Evolutionary conservation across 129 eudicot genomes (phyloP), one percentile per base, ranked within the genome.

Genomic region (Centella asiatica): DNA sequence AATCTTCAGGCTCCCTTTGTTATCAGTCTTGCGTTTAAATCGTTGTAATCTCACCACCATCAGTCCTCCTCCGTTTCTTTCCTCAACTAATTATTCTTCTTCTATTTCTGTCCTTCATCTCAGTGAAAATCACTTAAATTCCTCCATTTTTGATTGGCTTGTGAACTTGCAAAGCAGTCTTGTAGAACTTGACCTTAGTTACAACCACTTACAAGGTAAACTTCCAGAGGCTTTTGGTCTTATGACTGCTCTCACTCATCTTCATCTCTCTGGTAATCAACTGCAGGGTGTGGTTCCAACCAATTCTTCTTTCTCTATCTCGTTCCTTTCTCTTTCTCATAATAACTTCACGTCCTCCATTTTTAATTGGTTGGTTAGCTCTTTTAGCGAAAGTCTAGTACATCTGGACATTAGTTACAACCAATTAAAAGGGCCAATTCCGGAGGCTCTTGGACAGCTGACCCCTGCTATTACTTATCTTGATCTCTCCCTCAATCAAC

Each of bases 341-440:
- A 69, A 69, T 19, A 19, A 37, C 9, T 22, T 60, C 11, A n/a
- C 54, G 29, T 22, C 39, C 7, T 46, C 60, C 13, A 59, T 69
- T 22, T 58, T 28, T 29, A 15, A 32, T 10, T 69, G 73, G 73
- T 45, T 69, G 66, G 46, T 69, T 37, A 58, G 47, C 46, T 45
- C n/a, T n/a, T n/a, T 69, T 20, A 69, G 18, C 32, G 42, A 26
- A 29, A 23, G 28, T 36, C 57, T 69, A 20, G 18, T 1, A 14
- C 6, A 52, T 62, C 76, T 71, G 20, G 10, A 52, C 31, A 69
- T 71, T 36, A 5, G 52, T 10, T 6, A 4, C 10, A 69, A 60
- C 12, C 26, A 18, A 8, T 26, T 64, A 14, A n/a, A 47, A 36
- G 65, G 64, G 13, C 44, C 24, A 7, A 52, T 66, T 53, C 62